Base-by-base conservation (phyloP, 768 basidiomycete genomes). In the Hygrophoropsis aurantiaca region DNA sequence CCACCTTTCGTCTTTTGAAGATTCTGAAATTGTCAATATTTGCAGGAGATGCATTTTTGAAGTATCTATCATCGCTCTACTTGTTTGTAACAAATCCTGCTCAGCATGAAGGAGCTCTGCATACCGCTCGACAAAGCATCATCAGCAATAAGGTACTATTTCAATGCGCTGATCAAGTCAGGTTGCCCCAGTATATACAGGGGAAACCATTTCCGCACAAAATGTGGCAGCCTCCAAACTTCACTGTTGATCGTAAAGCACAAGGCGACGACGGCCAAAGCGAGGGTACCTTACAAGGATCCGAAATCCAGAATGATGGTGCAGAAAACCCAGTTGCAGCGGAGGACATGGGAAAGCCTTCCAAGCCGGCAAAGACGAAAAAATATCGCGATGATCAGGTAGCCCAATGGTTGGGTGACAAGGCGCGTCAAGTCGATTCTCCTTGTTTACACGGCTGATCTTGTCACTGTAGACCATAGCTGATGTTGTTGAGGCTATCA, bases 401-500 rank as follows among this genome's bases (percentile, higher is more conserved):
- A 58, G 71, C 64, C 41, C 79, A 81, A 40, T 81, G 78, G 76
- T 62, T 91, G 4, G 89, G 86, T 37, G 87, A 91, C 68, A 92
- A 92, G 81, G 90, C 87, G 52, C 30, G 21, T 30, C 35, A 25
- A 30, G 35, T 21, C 27, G 13, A 27, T 42, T 33, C 25, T 40
- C 47, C 40, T 35, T 44, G 5, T 40, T 25, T 38, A 41, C 35
- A 42, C 20, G 50, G 8, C 40, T 60, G 44, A 65, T 40, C 47
- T 15, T 32, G n/a, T 32, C 15, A 57, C 16, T 44, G 20, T 25
- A 92, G 90, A 80, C 82, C 18, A 73, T 91, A 23, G 90, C 91
- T 40, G 91, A 94, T 65, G 87, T 91, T 35, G 79, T 81, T 8
- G 91, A 94, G 65, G 88, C 91, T 3, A 81, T 93, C 49, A 81